phyloP scores from a whole-genome alignment of 495 filamentous ascomycete genomes.

The Xanthoparmelia taractica region DNA sequence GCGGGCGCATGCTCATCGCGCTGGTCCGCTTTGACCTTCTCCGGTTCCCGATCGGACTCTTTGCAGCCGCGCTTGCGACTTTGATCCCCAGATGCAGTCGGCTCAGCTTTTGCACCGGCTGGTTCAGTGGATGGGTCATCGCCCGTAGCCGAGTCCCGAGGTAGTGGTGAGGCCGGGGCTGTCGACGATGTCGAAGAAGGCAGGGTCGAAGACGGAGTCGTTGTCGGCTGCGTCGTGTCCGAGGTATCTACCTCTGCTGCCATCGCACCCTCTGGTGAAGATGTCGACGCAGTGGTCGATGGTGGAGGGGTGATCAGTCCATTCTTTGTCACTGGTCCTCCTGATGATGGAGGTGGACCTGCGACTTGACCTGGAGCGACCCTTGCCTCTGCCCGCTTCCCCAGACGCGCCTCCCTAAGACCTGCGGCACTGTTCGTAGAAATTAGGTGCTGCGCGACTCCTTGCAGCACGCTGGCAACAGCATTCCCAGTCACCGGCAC shows the following conservation, averaged over 20 bases:
- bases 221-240: background rate
- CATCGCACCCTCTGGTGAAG: background rate
- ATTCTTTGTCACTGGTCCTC: too few relatives aligned
- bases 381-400: background rate
- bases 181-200: background rate
- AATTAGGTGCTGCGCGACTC: too few relatives aligned
- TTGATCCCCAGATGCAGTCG: background rate
- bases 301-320: background rate
- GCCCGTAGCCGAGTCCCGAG: background rate
- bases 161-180: background rate
- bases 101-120: too few relatives aligned
- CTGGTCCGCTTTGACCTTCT: background rate
- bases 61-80: background rate
- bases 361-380: background rate
- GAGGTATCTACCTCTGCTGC: background rate
- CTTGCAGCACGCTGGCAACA: background rate
- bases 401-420: background rate
- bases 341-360: background rate
- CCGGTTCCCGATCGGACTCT: background rate
- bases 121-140: background rate
- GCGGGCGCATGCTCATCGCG: background rate
- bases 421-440: background rate
- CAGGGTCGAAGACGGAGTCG: background rate
- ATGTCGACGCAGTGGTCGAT: background rate
- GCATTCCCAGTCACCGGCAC: background rate